Evolutionary conservation across 371 early-diverging fungal genomes (phyloP), one percentile per base, ranked within the genome.

Genomic region (Fennellomyces sp.): DNA sequence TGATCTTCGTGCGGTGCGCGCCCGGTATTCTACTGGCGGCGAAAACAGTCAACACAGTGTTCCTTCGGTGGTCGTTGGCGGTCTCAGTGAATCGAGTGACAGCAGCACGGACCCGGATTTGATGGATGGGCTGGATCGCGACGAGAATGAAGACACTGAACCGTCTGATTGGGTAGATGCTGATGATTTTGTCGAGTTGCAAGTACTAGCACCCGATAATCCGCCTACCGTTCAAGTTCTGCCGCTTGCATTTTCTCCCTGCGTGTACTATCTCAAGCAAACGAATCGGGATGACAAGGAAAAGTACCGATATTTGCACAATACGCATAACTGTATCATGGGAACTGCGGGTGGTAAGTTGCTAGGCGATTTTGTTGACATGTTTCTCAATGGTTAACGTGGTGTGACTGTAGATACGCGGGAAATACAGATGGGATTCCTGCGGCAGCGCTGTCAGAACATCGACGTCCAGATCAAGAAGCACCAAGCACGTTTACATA

Each of bases 171-270:
- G 82, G 82, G 56, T 77, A 1, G 81, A 84, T 65, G 50, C 64
- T 28, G 78, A 82, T 41, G 81, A 84, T 53, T 82, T 70, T 68
- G 64, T 80, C 7, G 82, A 76, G 51, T 49, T 79, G 23, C 58
- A 65, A 27, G 55, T 35, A 13, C 23, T 36, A 23, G 15, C 10
- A 7, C 79, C 78, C 2, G 42, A 52, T 12, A 29, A 58, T 5
- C 19, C 61, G 11, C 78, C 78, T 2, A 55, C 39, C 1, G 70
- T 87, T 2, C 73, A 73, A 50, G 82, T 86, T 13, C 60, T 85
- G 0, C 86, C 91, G 0, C 85, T 88, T 63, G 74, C 81, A 0
- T 88, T 82, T 72, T 64, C 81, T 0, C 90, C 90, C 0, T 73
- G 78, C 55, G 64, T 89, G 13, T 76, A 82, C 36, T 91, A 88